These are phyloP conservation scores for Leucocoprinus birnbaumii DNA, from an alignment of 768 basidiomycete species.

Conservation along the genomic window DNA sequence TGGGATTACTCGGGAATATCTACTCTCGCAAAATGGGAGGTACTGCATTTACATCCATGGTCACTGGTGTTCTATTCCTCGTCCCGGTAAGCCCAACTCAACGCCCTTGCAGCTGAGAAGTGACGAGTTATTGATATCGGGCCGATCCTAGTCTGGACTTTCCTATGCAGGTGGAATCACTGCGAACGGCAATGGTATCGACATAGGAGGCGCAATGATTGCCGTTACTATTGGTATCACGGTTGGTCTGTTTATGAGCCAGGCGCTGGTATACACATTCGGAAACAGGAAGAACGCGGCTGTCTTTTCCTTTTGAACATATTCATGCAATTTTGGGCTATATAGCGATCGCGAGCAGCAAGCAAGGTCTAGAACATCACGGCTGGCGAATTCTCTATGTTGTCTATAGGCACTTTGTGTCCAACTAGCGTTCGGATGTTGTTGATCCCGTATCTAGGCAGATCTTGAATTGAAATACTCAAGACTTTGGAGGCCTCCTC, in stretches of 20 bases:
- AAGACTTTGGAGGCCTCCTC: too few species aligned
- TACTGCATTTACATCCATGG: conserved; percentile 89
- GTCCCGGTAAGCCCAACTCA: conserved; percentile 60
- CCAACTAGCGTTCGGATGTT: conserved; percentile 97
- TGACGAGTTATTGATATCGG: background rate
- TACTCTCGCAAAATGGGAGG: conserved; percentile 83
- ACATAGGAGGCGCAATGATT: conserved; percentile 85
- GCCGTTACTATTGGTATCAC: conserved; percentile 91
- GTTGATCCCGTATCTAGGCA: conserved; percentile 85
- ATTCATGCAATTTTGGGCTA: background rate
- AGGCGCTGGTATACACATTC: conserved; percentile 84
- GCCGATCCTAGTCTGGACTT: conserved; percentile 61
- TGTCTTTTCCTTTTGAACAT: conserved; percentile 72
- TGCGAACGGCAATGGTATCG: conserved; percentile 77
- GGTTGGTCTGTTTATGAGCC: conserved; percentile 86
- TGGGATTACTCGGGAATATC: conserved; percentile 74
- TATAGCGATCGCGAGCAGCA: background rate
- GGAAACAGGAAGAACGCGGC: conserved; percentile 82
- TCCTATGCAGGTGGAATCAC: conserved; percentile 86
- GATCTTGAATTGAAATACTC: too few species aligned
- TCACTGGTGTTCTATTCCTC: conserved; percentile 82
- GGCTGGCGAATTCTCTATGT: conserved; percentile 84
- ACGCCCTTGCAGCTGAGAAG: background rate
- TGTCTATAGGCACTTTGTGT: conserved; percentile 92
- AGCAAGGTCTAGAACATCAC: conserved; percentile 73